Conservation (phyloP, 1,284 basidiomycete species). For the Porphyrellus sp. region DNA sequence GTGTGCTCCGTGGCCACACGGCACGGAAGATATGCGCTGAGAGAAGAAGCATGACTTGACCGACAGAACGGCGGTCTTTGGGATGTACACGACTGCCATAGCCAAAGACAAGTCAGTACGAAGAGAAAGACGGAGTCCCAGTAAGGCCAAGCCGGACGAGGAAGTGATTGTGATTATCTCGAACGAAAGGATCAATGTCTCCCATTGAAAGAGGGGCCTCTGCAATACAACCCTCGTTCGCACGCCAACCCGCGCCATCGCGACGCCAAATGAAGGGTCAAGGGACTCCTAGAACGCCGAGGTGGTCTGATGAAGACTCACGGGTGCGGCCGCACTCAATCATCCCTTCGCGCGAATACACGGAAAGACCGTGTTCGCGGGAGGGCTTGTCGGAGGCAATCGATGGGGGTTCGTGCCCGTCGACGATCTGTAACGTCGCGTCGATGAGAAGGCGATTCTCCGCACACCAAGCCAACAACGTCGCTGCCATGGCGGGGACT, state of each 20-base stretch:
- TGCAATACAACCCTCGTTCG: neutral
- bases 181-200: neutral
- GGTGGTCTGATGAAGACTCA: constrained; percentile 31
- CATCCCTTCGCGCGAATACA: constrained; percentile 38
- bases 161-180: constrained; percentile 1
- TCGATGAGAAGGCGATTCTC: constrained; percentile 46
- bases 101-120: constrained; percentile 17
- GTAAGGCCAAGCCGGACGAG: neutral
- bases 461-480: constrained; percentile 47
- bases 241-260: neutral
- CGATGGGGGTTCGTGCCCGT: constrained; percentile 4
- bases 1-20: constrained; percentile 56
- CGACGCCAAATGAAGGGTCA: neutral
- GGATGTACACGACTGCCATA: constrained; percentile 60
- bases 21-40: constrained; percentile 39
- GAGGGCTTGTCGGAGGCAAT: constrained; percentile 8
- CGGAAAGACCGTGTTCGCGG: constrained; percentile 36
- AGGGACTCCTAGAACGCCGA: constrained; percentile 10
- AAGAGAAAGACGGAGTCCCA: neutral
- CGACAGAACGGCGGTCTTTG: constrained; percentile 63
- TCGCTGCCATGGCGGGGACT: neutral
- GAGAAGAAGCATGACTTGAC: constrained; percentile 51
- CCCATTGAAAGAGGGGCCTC: constrained; percentile 5
- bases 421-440: constrained; percentile 40
- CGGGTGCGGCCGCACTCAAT: constrained; percentile 42